Base-by-base conservation (phyloP, 148 eudicot genomes). In the Euryodendron excelsum region DNA sequence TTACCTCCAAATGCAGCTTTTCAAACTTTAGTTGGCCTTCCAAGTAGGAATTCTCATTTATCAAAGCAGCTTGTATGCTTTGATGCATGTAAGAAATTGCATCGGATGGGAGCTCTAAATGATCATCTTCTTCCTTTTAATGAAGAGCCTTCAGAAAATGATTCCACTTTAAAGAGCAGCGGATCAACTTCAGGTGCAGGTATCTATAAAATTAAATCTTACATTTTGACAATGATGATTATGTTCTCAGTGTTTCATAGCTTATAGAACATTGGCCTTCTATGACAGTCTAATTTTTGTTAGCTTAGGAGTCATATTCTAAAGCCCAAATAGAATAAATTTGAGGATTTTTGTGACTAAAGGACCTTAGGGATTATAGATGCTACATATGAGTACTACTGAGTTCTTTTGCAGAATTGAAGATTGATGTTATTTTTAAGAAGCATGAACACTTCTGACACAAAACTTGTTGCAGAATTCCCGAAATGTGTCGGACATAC, bases 11-110 rank as follows among this genome's bases (percentile, higher is more conserved):
- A 72, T 85, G 88, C 92, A 62, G 86, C 87, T 60, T 88, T 88
- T 79, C 83, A 83, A 78, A 84, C 86, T 52, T 52, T 87, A 64
- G 66, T 80, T 76, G 92, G 91, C 79, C 90, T 86, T 53, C 80
- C 36, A n/a, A 69, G 84, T 80, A 61, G 78, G 28, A 85, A 55
- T 74, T 73, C 69, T 48, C 69, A 81, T 74, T 62, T 77, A 71
- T 60, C 88, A 2, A 87, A 85, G 66, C 85, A 88, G 78, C 88
- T 88, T 78, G 88, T 80, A 44, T 89, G 94, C 81, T 76, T 84
- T 79, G 90, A 88, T 64, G 90, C 87, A 56, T 92, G 88, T 81
- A 89, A 89, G 72, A 84, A 82, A 80, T 77, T 90, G 85, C 91
- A 87, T 74, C 77, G 78, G 83, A 80, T 88, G 90, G 91, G 87